These are phyloP conservation scores for Pythium biforme DNA, from an alignment of 352 stramenopile genomes.

Conservation along the genomic window DNA sequence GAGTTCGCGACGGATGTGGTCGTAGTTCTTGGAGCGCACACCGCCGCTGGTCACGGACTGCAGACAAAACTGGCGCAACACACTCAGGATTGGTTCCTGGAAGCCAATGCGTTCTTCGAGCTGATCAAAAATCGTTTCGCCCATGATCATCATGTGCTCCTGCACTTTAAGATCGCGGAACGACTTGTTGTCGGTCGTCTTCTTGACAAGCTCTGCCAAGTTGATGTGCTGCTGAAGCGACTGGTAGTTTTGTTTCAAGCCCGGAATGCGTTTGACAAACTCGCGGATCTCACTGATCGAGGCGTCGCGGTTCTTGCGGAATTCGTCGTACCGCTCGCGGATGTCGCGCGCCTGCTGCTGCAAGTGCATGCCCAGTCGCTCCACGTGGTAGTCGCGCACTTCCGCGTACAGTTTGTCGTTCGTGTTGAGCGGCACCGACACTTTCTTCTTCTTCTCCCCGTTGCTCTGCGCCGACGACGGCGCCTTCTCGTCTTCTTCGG, in stretches of 20 bases:
- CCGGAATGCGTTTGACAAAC: conserved; percentile 98
- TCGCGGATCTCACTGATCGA: conserved; percentile 97
- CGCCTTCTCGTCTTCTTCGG: conserved; percentile 55
- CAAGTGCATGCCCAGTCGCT: conserved; percentile 95
- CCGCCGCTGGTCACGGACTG: conserved; percentile 93
- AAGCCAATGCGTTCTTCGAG: conserved; percentile 95
- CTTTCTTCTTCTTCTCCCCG: conserved; percentile 66
- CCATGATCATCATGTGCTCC: conserved; percentile 95
- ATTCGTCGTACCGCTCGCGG: conserved; percentile 92
- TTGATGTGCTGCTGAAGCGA: conserved; percentile 98
- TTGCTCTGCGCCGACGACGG: conserved; percentile 25
- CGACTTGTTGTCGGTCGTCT: conserved; percentile 88
- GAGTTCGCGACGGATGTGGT: conserved; percentile 91
- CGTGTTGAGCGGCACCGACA: conserved; percentile 94
- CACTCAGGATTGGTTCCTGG: conserved; percentile 87
- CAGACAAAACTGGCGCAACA: conserved; percentile 93
- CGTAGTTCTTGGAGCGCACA: conserved; percentile 94
- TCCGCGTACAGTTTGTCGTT: conserved; percentile 95
- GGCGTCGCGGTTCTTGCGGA: conserved; percentile 94
- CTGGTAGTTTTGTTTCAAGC: conserved; percentile 92
- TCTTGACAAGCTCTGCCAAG: conserved; percentile 95
- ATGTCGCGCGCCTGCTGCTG: conserved; percentile 96
- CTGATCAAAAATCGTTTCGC: conserved; percentile 93
- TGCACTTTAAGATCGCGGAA: conserved; percentile 96
- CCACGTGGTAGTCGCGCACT: conserved; percentile 96